These are phyloP conservation scores for Melaleuca alternifolia DNA, from an alignment of 345 rosid species.

Conservation along the genomic window DNA sequence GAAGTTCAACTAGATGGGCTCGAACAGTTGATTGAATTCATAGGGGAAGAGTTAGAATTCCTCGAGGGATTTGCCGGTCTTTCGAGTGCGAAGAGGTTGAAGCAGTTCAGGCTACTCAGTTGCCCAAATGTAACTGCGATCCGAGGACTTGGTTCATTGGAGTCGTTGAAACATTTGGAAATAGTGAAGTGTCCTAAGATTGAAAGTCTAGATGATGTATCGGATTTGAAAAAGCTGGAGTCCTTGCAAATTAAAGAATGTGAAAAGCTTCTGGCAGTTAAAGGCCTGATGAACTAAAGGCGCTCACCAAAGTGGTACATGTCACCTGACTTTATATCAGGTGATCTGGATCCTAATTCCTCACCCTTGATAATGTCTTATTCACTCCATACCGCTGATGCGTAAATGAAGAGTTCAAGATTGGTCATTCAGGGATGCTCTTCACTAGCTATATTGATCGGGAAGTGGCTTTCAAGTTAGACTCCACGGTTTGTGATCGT, in stretches of 20 bases:
- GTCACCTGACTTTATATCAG: too few relatives aligned
- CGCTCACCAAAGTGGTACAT: not conserved
- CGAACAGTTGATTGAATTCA: not conserved
- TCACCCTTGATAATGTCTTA: too few relatives aligned
- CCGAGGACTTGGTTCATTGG: not conserved
- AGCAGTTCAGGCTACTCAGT: not conserved
- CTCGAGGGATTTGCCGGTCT: not conserved
- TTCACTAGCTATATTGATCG: fast-evolving
- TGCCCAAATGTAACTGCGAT: not conserved
- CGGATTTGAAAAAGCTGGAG: not conserved
- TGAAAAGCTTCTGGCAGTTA: not conserved
- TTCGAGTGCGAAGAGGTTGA: not conserved
- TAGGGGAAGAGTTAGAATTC: not conserved
- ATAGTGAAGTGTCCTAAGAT: not conserved
- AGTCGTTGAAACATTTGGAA: not conserved
- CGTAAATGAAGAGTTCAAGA: not conserved
- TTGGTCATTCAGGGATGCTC: not conserved
- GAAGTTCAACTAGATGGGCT: not conserved
- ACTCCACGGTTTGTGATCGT: not conserved
- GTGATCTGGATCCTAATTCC: too few relatives aligned
- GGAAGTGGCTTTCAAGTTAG: not conserved
- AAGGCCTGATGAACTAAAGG: not conserved
- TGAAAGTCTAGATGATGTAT: not conserved
- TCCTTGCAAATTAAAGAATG: not conserved
- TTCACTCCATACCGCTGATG: too few relatives aligned